Percentiles rank a stretch among this genome's conserved stretches.
phyloP scores from a whole-genome alignment of 441 rosid species.

The Biscutella laevigata region DNA sequence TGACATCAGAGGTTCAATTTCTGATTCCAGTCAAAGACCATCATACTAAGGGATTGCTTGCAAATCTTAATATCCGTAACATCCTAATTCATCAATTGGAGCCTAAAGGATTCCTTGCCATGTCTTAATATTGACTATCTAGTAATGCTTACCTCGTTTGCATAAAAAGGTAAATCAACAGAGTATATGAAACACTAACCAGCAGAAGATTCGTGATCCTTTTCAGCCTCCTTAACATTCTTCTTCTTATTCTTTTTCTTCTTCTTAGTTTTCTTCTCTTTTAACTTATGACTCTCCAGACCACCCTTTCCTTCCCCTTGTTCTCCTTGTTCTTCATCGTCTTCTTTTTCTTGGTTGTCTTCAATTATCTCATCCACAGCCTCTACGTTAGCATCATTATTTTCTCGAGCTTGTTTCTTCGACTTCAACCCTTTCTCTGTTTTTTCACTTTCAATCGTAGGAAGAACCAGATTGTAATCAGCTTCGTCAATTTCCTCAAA shows the following conservation, averaged over 20 bases:
- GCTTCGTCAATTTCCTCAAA: conserved; percentile 88
- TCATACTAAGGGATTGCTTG: too few relatives aligned
- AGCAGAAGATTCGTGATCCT: conserved; percentile 26
- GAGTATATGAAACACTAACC: conserved; percentile 39
- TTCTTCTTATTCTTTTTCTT: conserved; percentile 15
- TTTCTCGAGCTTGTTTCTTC: conserved; percentile 19
- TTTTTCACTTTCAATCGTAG: conserved; percentile 28
- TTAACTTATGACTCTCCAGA: conserved; percentile 22
- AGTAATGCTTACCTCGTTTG: background rate
- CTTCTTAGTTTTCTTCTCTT: conserved; percentile 28
- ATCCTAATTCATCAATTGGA: too few relatives aligned
- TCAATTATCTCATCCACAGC: conserved; percentile 23
- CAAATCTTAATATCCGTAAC: too few relatives aligned
- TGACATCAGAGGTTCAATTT: background rate
- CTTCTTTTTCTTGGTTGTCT: conserved; percentile 12
- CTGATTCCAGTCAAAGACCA: background rate
- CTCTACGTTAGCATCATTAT: conserved; percentile 26
- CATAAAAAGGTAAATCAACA: background rate
- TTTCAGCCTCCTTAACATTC: conserved; percentile 13
- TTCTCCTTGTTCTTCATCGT: conserved; percentile 19
- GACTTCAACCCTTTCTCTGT: conserved; percentile 22
- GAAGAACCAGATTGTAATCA: conserved; percentile 44
- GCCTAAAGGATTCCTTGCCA: background rate
- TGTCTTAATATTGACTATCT: background rate
- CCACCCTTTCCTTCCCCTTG: conserved; percentile 16